phyloP scores from a whole-genome alignment of 78 protist species.

The Pigoraptor vietnamica region DNA sequence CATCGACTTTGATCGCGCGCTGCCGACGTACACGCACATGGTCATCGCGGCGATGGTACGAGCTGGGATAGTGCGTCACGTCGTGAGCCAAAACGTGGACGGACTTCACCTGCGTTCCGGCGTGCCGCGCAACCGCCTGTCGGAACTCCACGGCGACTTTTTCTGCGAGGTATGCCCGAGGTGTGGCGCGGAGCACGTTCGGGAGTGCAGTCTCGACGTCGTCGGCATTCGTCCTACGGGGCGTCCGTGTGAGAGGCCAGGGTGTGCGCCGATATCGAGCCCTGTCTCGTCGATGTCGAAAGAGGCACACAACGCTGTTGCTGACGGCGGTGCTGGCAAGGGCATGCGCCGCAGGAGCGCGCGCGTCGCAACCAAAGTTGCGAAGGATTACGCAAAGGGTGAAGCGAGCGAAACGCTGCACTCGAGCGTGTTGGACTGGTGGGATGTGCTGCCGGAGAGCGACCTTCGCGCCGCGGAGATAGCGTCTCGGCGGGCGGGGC shows the following conservation, averaged over 20 bases:
- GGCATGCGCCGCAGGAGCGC: not conserved
- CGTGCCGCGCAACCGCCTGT: not conserved
- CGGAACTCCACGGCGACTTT: constrained; percentile 19
- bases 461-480: not conserved
- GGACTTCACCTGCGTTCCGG: constrained; percentile 17
- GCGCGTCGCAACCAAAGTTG: not conserved
- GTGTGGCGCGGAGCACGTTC: not conserved
- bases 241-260: not conserved
- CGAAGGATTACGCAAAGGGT: not conserved
- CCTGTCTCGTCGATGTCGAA: not conserved
- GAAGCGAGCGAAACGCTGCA: not conserved
- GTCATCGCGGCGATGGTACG: not conserved
- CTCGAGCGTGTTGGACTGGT: constrained; percentile 2
- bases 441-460: constrained; percentile 4
- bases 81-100: constrained; percentile 15
- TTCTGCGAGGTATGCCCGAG: not conserved
- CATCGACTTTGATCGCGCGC: not conserved
- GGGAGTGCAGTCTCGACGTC: not conserved
- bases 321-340: not conserved
- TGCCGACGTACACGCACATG: constrained; percentile 25
- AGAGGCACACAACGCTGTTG: not conserved
- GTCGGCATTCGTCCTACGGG: not conserved
- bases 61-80: not conserved
- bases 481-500: not conserved
- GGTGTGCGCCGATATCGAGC: not conserved